These are phyloP conservation scores for Thraustochytrium sp. DNA, from an alignment of 352 stramenopile species.

Conservation along the genomic window DNA sequence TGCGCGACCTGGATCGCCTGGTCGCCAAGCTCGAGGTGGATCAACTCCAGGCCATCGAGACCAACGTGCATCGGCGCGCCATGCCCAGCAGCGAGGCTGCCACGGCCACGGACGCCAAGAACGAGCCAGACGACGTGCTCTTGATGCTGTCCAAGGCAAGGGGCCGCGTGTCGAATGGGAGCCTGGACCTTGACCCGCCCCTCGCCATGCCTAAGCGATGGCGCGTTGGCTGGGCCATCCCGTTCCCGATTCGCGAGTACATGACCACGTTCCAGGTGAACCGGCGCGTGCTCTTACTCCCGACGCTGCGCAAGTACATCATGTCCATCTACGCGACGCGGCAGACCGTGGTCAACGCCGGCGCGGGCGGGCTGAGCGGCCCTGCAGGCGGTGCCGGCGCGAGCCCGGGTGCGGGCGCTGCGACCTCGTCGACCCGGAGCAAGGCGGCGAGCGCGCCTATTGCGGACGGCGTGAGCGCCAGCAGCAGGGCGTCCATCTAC, in stretches of 20 bases:
- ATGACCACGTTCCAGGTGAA: conserved; percentile 35
- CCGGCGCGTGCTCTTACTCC: background rate
- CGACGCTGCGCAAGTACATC: background rate
- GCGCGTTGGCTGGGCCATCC: conserved; percentile 30
- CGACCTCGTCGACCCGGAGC: background rate
- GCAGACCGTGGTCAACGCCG: background rate
- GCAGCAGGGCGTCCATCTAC: background rate
- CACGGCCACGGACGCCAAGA: background rate
- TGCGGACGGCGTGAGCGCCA: background rate
- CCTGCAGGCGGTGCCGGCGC: background rate
- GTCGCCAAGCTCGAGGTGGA: conserved; percentile 1
- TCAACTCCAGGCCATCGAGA: background rate
- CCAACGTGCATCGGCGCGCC: background rate
- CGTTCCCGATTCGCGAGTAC: background rate
- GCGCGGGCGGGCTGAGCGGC: background rate
- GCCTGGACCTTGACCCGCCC: background rate
- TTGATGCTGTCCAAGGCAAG: background rate
- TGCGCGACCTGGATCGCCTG: background rate
- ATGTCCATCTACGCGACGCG: background rate
- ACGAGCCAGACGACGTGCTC: background rate
- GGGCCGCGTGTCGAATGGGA: background rate
- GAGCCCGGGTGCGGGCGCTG: too few relatives aligned
- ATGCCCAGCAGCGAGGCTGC: background rate
- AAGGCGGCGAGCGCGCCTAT: too few relatives aligned
- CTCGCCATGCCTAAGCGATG: conserved; percentile 1